Percentiles rank a stretch among this genome's conserved stretches.
These are phyloP conservation scores for Mallotus japonicus DNA, from an alignment of 441 rosid species.

Conservation along the genomic window DNA sequence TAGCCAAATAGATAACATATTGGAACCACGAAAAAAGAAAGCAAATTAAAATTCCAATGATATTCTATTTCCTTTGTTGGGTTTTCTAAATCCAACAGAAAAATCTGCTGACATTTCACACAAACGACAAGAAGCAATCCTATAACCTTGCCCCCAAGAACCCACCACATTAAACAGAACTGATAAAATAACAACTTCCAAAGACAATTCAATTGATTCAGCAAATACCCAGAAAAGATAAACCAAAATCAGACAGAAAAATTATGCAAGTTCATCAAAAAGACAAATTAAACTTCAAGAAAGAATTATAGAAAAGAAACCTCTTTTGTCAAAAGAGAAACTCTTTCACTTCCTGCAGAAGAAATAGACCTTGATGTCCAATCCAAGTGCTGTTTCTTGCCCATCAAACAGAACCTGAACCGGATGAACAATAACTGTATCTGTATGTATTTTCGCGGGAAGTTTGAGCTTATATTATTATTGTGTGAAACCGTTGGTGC, in stretches of 20 bases:
- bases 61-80: not conserved
- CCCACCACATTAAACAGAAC: not conserved
- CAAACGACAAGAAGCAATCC: not conserved
- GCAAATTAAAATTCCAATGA: not conserved
- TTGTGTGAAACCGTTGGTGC: too few species aligned
- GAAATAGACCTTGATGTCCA: conserved; percentile 51
- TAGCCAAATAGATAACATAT: not conserved
- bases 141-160: not conserved
- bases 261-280: not conserved
- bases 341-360: conserved; percentile 43
- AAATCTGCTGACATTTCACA: not conserved
- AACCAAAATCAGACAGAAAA: not conserved
- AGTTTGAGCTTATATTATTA: not conserved
- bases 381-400: conserved; percentile 56
- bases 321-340: conserved; percentile 47
- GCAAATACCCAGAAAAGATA: conserved; percentile 17
- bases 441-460: conserved; percentile 8
- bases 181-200: not conserved
- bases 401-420: conserved; percentile 36
- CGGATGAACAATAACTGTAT: not conserved
- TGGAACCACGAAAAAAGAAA: not conserved
- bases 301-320: conserved; percentile 22
- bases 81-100: not conserved
- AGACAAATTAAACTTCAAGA: not conserved
- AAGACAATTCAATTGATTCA: conserved; percentile 9